Evolutionary conservation across 345 rosid species (phyloP), one percentile per base, ranked within the genome.

Genomic region (Eucalyptus coolabah): DNA sequence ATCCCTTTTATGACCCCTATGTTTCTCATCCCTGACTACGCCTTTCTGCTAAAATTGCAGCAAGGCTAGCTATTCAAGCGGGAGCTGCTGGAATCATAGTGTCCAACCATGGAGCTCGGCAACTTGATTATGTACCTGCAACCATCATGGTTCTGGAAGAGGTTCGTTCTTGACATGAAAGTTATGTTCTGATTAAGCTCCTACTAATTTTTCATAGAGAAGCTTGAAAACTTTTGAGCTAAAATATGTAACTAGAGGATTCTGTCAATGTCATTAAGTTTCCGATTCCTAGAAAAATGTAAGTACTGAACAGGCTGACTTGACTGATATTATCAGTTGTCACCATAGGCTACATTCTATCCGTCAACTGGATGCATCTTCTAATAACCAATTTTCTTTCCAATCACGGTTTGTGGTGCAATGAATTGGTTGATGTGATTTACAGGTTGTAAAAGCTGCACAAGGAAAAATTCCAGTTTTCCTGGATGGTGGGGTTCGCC

Each of bases 81-180:
- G 99, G 99, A 91, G 99, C 95, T 89, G 96, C 99, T 63, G 99
- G 99, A 85, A 97, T 97, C 54, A 95, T 96, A 40, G 99, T 97
- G 44, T 97, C 99, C 88, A 97, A 97, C 87, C 99, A 97, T 6
- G 99, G 99, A 89, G 99, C 98, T 54, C 98, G 99, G 86, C 99
- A 97, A 89, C 99, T 97, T 30, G 99, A 97, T 93, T 96, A 95
- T 91, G 96, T 94, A 37, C 99, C 99, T 42, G 96, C 99, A 54
- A 89, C 99, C 88, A 96, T 97, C 89, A 88, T 91, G 93, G 98
- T 97, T 34, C 91, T 98, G 90, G 99, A 98, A 92, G 99, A 96
- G 98, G 99, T 98, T 87, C 13, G 32, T 87, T 87, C 65, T 8
- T 24, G 88, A 60, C 44, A 15, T 54, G 69, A 50, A 51, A 16